A percentile compares a stretch with the other conserved stretches of the same genome.
These are phyloP conservation scores for Skeletonema potamos DNA, from an alignment of 108 stramenopile genomes.

Conservation along the genomic window DNA sequence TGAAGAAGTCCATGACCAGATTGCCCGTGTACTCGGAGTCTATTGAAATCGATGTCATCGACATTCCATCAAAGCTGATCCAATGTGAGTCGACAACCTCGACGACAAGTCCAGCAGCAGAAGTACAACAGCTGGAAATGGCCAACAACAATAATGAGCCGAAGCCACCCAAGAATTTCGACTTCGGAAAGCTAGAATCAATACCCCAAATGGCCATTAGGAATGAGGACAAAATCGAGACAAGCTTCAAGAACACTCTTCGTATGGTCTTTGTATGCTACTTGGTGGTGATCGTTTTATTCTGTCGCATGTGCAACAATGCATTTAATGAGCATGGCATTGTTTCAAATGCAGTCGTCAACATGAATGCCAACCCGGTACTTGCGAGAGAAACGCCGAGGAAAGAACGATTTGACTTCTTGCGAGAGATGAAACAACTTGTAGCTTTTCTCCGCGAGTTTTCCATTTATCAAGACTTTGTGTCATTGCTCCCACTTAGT, in stretches of 20 bases:
- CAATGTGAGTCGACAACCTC: too few species aligned
- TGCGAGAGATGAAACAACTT: neutral
- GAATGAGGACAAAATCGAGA: neutral
- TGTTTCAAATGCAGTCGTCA: neutral
- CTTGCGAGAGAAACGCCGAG: neutral
- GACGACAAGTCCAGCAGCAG: too few species aligned
- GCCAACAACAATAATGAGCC: too few species aligned
- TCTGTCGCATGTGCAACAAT: neutral
- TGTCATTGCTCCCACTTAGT: neutral
- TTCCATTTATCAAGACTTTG: neutral
- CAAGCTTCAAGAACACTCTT: neutral
- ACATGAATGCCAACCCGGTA: neutral
- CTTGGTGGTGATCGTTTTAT: neutral
- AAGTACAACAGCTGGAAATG: too few species aligned
- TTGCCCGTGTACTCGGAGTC: too few species aligned
- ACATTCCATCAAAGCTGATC: neutral
- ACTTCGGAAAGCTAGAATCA: neutral
- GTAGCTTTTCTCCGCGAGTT: neutral
- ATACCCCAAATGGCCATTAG: neutral
- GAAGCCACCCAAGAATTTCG: neutral
- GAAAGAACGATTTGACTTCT: neutral
- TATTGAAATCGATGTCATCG: neutral
- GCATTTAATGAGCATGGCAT: neutral
- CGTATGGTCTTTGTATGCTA: neutral
- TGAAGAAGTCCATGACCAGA: too few species aligned